Evolutionary conservation across 1,284 basidiomycete genomes (phyloP).

Genomic region (Lignosus rhinocerotis): DNA sequence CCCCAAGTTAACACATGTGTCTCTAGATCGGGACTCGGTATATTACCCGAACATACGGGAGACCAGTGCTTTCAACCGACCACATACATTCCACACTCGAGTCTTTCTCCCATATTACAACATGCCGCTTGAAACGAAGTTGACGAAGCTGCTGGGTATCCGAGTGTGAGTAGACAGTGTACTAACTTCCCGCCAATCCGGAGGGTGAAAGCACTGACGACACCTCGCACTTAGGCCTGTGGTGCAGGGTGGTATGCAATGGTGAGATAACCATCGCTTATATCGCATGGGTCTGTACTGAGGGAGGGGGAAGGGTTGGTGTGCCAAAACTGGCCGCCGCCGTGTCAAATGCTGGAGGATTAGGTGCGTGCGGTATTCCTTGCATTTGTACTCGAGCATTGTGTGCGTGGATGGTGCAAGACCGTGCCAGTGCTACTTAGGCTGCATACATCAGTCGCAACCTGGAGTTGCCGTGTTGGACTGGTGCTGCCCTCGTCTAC

Average conservation of each 20-base stretch:
- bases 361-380: slow-evolving; percentile 47
- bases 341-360: slow-evolving; percentile 84
- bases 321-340: slow-evolving; percentile 74
- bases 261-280: slow-evolving; percentile 43
- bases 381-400: neutral
- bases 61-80: too few species aligned
- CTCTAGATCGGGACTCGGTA: too few species aligned
- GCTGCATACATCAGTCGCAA: neutral
- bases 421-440: neutral
- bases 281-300: neutral
- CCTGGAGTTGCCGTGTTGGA: too few species aligned
- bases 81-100: too few species aligned
- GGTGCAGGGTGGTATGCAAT: slow-evolving; percentile 87
- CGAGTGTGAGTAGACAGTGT: neutral
- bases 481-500: too few species aligned
- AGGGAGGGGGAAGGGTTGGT: slow-evolving; percentile 61
- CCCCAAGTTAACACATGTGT: too few species aligned
- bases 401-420: neutral
- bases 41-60: too few species aligned
- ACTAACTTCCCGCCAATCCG: neutral
- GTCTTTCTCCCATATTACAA: neutral
- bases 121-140: neutral
- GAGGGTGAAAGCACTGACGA: neutral
- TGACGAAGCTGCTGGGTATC: neutral
- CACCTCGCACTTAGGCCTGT: slow-evolving; percentile 53